Evolutionary conservation across 495 filamentous ascomycete species (phyloP), one percentile per base, ranked within the genome.

Genomic region (Xylaria palmicola): DNA sequence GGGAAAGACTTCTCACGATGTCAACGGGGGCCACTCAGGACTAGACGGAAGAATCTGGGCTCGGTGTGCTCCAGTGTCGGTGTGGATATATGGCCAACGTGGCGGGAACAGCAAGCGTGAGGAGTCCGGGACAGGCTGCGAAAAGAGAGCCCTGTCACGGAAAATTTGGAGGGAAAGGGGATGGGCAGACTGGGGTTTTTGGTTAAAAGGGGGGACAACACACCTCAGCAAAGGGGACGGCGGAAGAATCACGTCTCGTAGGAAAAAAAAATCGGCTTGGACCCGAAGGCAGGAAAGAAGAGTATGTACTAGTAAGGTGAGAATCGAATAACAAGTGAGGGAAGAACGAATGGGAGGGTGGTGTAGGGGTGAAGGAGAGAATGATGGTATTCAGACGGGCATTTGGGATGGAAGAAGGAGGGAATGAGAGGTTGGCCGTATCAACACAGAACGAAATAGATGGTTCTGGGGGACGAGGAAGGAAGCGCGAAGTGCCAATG

Each of bases 341-440:
- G 22, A 45, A 67, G 62, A 66, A 68, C 66, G 65, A 70, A 68
- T 56, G 62, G 60, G 66, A 70, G 65, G 67, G 65, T 62, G 63
- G 55, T 62, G 64, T 66, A 61, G 45, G 53, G 65, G 59, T 67
- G 70, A 73, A 70, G 74, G 72, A 73, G 68, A 66, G 67, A 72
- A 72, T 71, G 74, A 77, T 74, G 72, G 63, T 68, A 73, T 73
- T 74, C 67, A 74, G 69, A 69, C 59, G 64, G 55, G 66, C 64
- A 71, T 61, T 65, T 62, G 66, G 60, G 69, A 65, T 66, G 65
- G 74, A 62, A 70, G 60, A 71, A 65, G 63, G 71, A 62, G 67
- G 65, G 71, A 65, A 65, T 62, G 65, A 63, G 67, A 65, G 71
- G 64, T 59, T 70, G 68, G 62, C 71, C 32, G 44, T 34, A 62